Evolutionary conservation across 2,329 filamentous ascomycete genomes (phyloP).

Genomic region (Pyrenophora seminiperda): DNA sequence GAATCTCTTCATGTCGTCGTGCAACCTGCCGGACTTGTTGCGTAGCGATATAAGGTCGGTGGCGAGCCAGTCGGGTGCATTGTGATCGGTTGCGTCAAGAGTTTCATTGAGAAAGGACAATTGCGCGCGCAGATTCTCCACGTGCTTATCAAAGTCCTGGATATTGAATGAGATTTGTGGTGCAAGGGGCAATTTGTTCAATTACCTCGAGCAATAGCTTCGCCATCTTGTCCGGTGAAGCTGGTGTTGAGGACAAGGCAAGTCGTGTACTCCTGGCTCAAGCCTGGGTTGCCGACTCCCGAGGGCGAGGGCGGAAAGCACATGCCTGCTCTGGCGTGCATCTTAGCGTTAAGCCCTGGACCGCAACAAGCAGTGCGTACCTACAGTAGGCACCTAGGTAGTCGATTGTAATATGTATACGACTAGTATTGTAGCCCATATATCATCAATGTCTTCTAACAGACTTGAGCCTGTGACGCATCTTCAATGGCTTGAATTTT

Average conservation of each 20-base stretch:
- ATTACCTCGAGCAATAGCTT: conserved; percentile 38
- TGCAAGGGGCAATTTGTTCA: conserved; percentile 2
- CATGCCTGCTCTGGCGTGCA: not conserved
- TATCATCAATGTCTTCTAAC: no score
- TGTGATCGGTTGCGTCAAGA: conserved; percentile 43
- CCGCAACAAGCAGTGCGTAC: no score
- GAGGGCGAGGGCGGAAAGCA: conserved; percentile 6
- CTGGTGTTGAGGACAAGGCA: conserved; percentile 1
- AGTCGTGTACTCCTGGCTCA: conserved; percentile 6
- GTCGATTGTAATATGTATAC: no score
- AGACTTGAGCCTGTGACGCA: no score
- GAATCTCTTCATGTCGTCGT: conserved; percentile 45
- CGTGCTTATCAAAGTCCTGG: conserved; percentile 42
- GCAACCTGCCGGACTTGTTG: conserved; percentile 40
- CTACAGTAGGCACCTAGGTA: no score
- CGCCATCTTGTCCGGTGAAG: conserved; percentile 25
- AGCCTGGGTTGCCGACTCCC: conserved; percentile 14
- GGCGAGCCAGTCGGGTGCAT: conserved; percentile 45
- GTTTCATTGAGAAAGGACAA: conserved; percentile 38
- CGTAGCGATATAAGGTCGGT: conserved; percentile 41
- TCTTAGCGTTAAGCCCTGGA: no score
- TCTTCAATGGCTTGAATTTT: no score
- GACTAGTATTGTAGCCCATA: no score
- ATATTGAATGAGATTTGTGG: conserved; percentile 19
- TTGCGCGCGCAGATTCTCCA: conserved; percentile 37